A percentile compares a stretch with the other conserved stretches of the same genome.
Evolutionary conservation across 2,329 filamentous ascomycete genomes (phyloP).

Genomic region (Aureobasidium lini): DNA sequence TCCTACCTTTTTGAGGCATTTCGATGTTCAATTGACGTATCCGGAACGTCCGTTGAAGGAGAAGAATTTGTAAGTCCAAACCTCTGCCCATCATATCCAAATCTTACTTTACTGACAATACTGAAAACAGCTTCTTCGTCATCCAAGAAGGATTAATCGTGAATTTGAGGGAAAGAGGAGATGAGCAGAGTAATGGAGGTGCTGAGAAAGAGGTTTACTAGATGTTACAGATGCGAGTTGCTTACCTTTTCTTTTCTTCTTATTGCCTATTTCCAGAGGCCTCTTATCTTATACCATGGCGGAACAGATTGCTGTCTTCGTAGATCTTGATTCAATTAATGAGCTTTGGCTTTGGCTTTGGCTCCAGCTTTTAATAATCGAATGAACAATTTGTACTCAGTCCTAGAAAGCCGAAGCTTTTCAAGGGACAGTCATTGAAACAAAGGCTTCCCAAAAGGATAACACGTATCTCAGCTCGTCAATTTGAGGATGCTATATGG

Average conservation of each 20-base stretch:
- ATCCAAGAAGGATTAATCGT: slow-evolving; percentile 4
- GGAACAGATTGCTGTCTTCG: too few species aligned
- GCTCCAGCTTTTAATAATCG: too few species aligned
- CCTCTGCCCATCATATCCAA: too few species aligned
- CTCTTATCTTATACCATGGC: too few species aligned
- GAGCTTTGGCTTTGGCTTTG: too few species aligned
- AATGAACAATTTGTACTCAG: too few species aligned
- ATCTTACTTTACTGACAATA: not conserved
- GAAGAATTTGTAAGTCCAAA: slow-evolving; percentile 1
- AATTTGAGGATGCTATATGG: too few species aligned
- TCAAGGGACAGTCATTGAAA: too few species aligned
- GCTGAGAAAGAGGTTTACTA: not conserved
- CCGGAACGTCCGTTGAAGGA: not conserved
- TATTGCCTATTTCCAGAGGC: not conserved
- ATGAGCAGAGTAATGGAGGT: not conserved
- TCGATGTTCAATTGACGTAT: not conserved
- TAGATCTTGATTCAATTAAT: too few species aligned
- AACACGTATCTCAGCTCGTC: too few species aligned
- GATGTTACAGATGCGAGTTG: not conserved
- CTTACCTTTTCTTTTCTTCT: not conserved
- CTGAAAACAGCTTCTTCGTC: slow-evolving; percentile 1
- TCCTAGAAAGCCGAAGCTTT: too few species aligned
- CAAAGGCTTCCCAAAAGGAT: too few species aligned
- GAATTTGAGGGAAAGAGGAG: not conserved
- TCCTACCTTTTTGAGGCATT: slow-evolving; percentile 1